Evolutionary conservation across 2,329 filamentous ascomycete genomes (phyloP).

Genomic region (Thermoascus crustaceus): DNA sequence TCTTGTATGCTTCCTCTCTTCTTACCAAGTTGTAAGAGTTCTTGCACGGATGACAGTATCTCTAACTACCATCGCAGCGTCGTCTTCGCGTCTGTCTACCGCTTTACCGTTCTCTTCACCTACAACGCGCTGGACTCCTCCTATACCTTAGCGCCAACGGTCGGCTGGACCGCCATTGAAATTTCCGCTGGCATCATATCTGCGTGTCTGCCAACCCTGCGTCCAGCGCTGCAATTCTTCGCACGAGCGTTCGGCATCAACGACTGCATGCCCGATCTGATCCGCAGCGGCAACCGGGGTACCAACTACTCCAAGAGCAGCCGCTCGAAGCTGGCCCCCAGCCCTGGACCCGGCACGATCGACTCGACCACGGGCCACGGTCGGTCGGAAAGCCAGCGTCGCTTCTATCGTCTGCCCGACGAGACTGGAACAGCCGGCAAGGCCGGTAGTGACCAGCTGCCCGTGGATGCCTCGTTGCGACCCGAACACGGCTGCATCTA

Average conservation of each 20-base stretch:
- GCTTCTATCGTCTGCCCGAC: slow-evolving; percentile 15
- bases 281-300: slow-evolving; percentile 8
- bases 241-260: slow-evolving; percentile 14
- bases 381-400: slow-evolving; percentile 8
- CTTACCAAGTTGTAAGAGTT: neutral
- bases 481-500: slow-evolving; percentile 13
- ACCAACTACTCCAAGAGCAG: slow-evolving; percentile 6
- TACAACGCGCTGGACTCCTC: slow-evolving; percentile 16
- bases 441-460: slow-evolving; percentile 2
- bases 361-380: slow-evolving; percentile 2
- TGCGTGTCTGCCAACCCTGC: slow-evolving; percentile 19
- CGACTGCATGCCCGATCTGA: slow-evolving; percentile 7
- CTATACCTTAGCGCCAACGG: slow-evolving; percentile 21
- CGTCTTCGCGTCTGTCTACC: slow-evolving; percentile 20
- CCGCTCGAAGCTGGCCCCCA: neutral
- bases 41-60: neutral
- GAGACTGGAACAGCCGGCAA: slow-evolving; percentile 5
- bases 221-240: slow-evolving; percentile 15
- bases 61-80: slow-evolving; percentile 10
- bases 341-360: neutral
- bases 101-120: slow-evolving; percentile 19
- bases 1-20: slow-evolving; percentile 12
- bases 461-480: slow-evolving; percentile 9
- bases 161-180: slow-evolving; percentile 22
- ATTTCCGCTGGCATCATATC: slow-evolving; percentile 22